phyloP scores from a whole-genome alignment of 768 basidiomycete species.

The Pisolithus sp. region DNA sequence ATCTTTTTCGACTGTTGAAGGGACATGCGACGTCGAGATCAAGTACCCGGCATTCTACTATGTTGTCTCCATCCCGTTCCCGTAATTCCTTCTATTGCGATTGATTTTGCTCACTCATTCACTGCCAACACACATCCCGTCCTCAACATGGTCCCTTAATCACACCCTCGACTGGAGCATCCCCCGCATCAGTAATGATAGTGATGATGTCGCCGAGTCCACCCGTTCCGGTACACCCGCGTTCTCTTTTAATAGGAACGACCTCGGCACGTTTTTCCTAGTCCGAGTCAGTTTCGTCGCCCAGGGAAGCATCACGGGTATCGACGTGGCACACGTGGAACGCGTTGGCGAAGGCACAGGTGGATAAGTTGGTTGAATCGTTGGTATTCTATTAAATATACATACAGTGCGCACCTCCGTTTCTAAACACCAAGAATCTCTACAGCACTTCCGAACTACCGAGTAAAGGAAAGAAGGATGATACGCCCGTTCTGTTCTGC shows the following conservation, averaged over 20 bases:
- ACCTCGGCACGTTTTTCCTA: slow-evolving; percentile 84
- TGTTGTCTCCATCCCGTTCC: slow-evolving; percentile 84
- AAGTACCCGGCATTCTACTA: slow-evolving; percentile 74
- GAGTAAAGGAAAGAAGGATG: no score
- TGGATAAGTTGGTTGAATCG: slow-evolving; percentile 38
- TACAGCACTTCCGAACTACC: no score
- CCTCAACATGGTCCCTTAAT: slow-evolving; percentile 64
- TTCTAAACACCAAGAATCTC: no score
- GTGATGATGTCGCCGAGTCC: slow-evolving; percentile 17
- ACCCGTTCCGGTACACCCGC: slow-evolving; percentile 79
- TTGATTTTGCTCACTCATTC: slow-evolving; percentile 29
- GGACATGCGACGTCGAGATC: slow-evolving; percentile 90
- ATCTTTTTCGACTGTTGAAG: slow-evolving; percentile 83
- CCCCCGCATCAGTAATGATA: slow-evolving; percentile 50
- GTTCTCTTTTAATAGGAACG: slow-evolving; percentile 83
- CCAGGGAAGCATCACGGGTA: slow-evolving; percentile 73
- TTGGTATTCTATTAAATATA: no score
- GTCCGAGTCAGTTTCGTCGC: slow-evolving; percentile 78
- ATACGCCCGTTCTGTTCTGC: no score
- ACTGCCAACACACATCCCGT: slow-evolving; percentile 63
- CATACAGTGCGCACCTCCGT: no score
- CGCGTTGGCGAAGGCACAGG: slow-evolving; percentile 42
- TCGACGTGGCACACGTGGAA: slow-evolving; percentile 57
- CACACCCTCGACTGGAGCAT: slow-evolving; percentile 86
- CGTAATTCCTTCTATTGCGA: slow-evolving; percentile 37